Conservation (phyloP, 225 moss, liverwort and hornwort species). For the Sphagnum tenellum region DNA sequence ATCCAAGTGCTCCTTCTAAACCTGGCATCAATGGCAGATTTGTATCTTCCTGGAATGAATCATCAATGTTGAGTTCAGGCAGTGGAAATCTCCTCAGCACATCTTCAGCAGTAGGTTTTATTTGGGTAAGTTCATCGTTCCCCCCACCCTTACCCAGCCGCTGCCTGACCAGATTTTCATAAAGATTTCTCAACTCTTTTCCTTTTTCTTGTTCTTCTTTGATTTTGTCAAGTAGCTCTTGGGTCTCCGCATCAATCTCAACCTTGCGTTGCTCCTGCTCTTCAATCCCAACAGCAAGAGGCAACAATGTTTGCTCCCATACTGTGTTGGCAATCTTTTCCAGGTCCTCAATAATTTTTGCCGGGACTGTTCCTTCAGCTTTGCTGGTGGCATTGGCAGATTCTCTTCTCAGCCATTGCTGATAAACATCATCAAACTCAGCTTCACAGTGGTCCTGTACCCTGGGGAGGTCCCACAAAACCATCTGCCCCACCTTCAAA, state of each 20-base stretch:
- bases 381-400: constrained; percentile 14
- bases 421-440: constrained; percentile 26
- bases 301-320: constrained; percentile 41
- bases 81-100: constrained; percentile 10
- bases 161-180: constrained; percentile 45
- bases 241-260: constrained; percentile 21
- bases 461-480: constrained; percentile 34
- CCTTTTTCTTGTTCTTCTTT: constrained; percentile 38
- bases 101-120: constrained; percentile 22
- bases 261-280: constrained; percentile 11
- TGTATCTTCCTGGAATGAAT: constrained; percentile 8
- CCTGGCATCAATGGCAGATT: constrained; percentile 14
- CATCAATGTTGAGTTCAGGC: constrained; percentile 13
- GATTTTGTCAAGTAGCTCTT: constrained; percentile 36
- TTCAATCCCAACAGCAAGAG: constrained; percentile 48
- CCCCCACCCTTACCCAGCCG: constrained; percentile 27
- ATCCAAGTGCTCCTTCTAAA: constrained; percentile 35
- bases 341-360: constrained; percentile 35
- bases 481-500: constrained; percentile 28
- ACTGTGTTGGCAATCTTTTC: constrained; percentile 30
- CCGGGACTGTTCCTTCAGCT: constrained; percentile 12
- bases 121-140: constrained; percentile 40
- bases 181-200: constrained; percentile 30
- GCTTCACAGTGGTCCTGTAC: constrained; percentile 16
- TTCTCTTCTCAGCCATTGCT: constrained; percentile 25